phyloP scores from a whole-genome alignment of 2,329 filamentous ascomycete genomes.

The Diaporthe citrichinensis region DNA sequence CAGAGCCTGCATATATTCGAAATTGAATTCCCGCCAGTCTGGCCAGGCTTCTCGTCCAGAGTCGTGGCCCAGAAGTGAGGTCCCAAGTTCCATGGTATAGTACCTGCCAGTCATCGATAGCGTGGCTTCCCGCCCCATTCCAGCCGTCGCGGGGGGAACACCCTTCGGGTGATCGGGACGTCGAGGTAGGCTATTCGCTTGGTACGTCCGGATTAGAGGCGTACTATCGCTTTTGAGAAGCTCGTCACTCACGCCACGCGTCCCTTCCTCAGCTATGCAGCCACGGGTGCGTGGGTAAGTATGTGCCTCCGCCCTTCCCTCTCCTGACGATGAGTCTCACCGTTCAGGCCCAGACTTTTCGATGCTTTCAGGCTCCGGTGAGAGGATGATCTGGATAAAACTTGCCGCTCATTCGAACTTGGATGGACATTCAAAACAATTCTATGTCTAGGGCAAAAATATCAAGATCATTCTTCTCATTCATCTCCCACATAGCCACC shows the following conservation, averaged over 20 bases:
- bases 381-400: not conserved
- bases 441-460: not conserved
- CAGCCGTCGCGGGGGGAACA: not conserved
- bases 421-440: not conserved
- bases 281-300: not conserved
- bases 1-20: constrained; percentile 24
- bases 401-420: not conserved
- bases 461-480: not conserved
- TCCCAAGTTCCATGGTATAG: not conserved
- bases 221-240: not conserved
- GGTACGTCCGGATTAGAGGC: not conserved
- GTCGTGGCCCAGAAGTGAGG: constrained; percentile 7
- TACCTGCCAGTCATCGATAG: constrained; percentile 16
- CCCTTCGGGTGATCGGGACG: constrained; percentile 22
- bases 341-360: constrained; percentile 13
- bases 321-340: not conserved
- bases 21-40: constrained; percentile 12
- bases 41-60: not conserved
- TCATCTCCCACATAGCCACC: not conserved
- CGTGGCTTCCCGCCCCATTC: constrained; percentile 1
- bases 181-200: constrained; percentile 17
- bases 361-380: not conserved
- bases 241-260: constrained; percentile 3
- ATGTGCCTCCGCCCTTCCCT: not conserved
- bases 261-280: constrained; percentile 11